Percentiles rank a stretch among this genome's conserved stretches.
Evolutionary conservation across 2,329 filamentous ascomycete genomes (phyloP).

Genomic region (Lachnellula hyalina): DNA sequence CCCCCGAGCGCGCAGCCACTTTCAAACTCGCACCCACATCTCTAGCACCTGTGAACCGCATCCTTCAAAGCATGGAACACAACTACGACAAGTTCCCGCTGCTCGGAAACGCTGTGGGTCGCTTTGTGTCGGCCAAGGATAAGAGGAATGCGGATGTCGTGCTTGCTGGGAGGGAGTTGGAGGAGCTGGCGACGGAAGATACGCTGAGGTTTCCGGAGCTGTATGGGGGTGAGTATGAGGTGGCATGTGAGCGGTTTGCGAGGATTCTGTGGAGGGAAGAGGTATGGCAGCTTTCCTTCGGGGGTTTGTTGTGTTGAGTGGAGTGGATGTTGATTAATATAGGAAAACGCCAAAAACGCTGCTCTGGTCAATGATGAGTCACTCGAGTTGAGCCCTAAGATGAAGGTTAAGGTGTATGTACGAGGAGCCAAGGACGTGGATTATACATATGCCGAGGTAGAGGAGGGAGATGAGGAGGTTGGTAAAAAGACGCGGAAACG

Average conservation of each 20-base stretch:
- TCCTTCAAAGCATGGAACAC: background rate
- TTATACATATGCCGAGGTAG: too few relatives aligned
- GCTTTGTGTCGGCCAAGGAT: background rate
- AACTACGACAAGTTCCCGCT: background rate
- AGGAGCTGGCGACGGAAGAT: conserved; percentile 3
- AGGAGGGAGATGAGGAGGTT: too few relatives aligned
- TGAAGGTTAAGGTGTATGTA: too few relatives aligned
- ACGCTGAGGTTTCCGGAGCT: background rate
- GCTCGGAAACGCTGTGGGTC: background rate
- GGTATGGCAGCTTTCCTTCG: background rate
- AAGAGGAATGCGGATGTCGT: background rate
- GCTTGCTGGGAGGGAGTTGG: background rate
- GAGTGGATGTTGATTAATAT: background rate
- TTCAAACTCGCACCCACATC: background rate
- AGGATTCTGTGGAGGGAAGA: background rate
- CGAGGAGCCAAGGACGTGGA: too few relatives aligned
- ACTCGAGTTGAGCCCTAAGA: too few relatives aligned
- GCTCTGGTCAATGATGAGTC: too few relatives aligned
- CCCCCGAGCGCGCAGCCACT: background rate
- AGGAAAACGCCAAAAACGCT: background rate
- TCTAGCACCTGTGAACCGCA: background rate
- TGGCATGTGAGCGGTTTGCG: background rate
- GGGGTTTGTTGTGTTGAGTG: background rate
- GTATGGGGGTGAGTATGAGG: background rate
- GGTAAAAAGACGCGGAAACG: too few relatives aligned